A percentile compares a stretch with the other conserved stretches of the same genome.
phyloP scores from a whole-genome alignment of 73 alveolate species.

The Tetrahymena borealis region DNA sequence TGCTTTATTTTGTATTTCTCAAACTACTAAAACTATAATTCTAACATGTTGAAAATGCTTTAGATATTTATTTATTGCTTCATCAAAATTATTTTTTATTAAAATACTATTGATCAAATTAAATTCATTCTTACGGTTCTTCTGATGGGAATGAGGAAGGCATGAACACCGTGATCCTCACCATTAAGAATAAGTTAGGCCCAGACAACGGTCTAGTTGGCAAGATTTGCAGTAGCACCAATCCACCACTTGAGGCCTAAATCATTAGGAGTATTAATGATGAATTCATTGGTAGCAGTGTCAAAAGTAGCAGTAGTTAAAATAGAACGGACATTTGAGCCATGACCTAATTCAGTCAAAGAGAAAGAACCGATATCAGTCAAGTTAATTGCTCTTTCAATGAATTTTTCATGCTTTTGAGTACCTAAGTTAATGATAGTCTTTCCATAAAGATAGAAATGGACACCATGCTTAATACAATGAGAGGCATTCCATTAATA shows the following conservation, averaged over 20 bases:
- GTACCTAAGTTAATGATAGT: constrained; percentile 76
- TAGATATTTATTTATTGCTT: no score
- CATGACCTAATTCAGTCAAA: constrained; percentile 69
- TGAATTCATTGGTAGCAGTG: constrained; percentile 44
- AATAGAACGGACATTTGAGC: constrained; percentile 70
- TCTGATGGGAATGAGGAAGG: constrained; percentile 64
- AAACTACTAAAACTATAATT: no score
- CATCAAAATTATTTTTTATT: no score
- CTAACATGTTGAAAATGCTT: no score
- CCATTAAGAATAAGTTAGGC: constrained; percentile 56
- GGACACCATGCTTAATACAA: constrained; percentile 56
- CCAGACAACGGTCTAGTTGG: constrained; percentile 57
- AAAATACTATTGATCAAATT: background rate
- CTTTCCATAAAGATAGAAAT: constrained; percentile 55
- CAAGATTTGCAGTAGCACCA: constrained; percentile 72
- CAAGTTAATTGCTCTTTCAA: constrained; percentile 41
- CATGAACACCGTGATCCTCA: constrained; percentile 68
- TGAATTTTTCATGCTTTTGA: constrained; percentile 55
- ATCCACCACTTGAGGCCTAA: constrained; percentile 70
- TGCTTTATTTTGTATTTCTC: background rate
- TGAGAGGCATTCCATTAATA: constrained; percentile 27
- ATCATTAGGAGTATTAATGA: constrained; percentile 69
- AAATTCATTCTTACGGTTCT: background rate
- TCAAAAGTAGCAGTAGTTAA: constrained; percentile 75
- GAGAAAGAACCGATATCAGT: constrained; percentile 59